These are phyloP conservation scores for Trichoderma atrobrunneum DNA, from an alignment of 2,329 filamentous ascomycete genomes.

Conservation along the genomic window DNA sequence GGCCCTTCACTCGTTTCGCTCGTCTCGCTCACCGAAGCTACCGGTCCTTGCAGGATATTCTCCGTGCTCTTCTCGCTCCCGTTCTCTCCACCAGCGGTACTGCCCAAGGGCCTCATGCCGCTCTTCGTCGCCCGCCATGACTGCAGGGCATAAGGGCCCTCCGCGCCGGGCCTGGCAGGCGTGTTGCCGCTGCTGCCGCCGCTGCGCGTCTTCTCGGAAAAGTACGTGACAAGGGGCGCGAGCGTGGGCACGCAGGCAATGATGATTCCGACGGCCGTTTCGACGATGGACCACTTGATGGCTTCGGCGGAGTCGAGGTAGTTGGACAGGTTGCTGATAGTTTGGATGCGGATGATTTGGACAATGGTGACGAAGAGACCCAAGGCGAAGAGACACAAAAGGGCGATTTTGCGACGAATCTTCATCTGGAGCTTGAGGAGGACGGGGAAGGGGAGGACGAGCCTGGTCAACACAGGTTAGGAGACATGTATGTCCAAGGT, in stretches of 20 bases:
- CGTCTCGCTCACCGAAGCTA: neutral
- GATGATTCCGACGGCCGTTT: slow-evolving; percentile 44
- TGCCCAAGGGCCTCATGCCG: slow-evolving; percentile 25
- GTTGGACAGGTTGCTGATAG: slow-evolving; percentile 43
- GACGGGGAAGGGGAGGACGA: slow-evolving; percentile 42
- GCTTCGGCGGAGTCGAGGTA: slow-evolving; percentile 43
- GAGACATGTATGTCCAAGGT: neutral
- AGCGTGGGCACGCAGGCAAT: slow-evolving; percentile 43
- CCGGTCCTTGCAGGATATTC: slow-evolving; percentile 8
- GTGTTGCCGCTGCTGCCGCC: slow-evolving; percentile 21
- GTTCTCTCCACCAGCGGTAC: neutral
- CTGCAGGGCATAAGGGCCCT: slow-evolving; percentile 28
- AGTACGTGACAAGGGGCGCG: slow-evolving; percentile 40
- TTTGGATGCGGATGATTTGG: slow-evolving; percentile 50
- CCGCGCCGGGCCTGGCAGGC: neutral
- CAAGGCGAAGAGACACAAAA: slow-evolving; percentile 44
- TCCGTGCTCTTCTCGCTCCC: slow-evolving; percentile 16
- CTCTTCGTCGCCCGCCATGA: slow-evolving; percentile 26
- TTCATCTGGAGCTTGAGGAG: slow-evolving; percentile 38
- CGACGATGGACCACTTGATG: slow-evolving; percentile 47
- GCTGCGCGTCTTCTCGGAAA: slow-evolving; percentile 29
- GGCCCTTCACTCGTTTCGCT: neutral
- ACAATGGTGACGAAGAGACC: slow-evolving; percentile 52
- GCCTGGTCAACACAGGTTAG: slow-evolving; percentile 26
- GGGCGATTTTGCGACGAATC: slow-evolving; percentile 40